Conservation (phyloP, 2,329 filamentous ascomycete genomes). For the Aspergillus chevalieri region DNA sequence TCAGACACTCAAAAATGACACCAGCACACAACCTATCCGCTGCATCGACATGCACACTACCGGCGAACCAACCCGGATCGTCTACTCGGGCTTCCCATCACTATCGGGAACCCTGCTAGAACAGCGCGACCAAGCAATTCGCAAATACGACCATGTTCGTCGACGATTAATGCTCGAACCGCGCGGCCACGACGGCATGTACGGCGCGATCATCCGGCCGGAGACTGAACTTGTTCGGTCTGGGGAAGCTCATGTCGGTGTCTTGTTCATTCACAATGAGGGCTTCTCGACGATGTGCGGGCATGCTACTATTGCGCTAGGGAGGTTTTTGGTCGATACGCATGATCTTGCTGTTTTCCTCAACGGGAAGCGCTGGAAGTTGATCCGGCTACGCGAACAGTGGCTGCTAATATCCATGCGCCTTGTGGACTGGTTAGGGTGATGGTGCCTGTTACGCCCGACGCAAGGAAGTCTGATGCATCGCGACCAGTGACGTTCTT, state of each 20-base stretch:
- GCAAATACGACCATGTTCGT: slow-evolving; percentile 38
- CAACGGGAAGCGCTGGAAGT: slow-evolving; percentile 24
- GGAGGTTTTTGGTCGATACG: slow-evolving; percentile 39
- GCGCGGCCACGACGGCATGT: slow-evolving; percentile 48
- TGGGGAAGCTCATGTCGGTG: slow-evolving; percentile 43
- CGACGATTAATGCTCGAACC: slow-evolving; percentile 42
- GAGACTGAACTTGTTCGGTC: slow-evolving; percentile 37
- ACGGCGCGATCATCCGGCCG: slow-evolving; percentile 42
- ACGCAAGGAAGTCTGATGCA: slow-evolving; percentile 29
- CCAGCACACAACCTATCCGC: slow-evolving; percentile 12
- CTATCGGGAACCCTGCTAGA: slow-evolving; percentile 37
- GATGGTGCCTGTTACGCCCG: slow-evolving; percentile 33
- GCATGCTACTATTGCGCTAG: slow-evolving; percentile 48
- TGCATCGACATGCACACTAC: slow-evolving; percentile 45
- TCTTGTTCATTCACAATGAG: slow-evolving; percentile 44
- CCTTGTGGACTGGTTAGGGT: slow-evolving; percentile 41
- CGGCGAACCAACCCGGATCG: slow-evolving; percentile 46
- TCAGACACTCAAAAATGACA: slow-evolving; percentile 2
- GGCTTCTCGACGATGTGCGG: slow-evolving; percentile 49
- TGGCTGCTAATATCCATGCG: slow-evolving; percentile 36
- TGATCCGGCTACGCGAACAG: slow-evolving; percentile 19
- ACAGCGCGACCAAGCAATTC: slow-evolving; percentile 34
- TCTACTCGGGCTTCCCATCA: slow-evolving; percentile 37
- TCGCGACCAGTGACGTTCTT: slow-evolving; percentile 36
- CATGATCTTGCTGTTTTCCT: slow-evolving; percentile 38